Conservation (phyloP, 1,284 basidiomycete genomes). For the Ceratorhiza oryzae-sativae region DNA sequence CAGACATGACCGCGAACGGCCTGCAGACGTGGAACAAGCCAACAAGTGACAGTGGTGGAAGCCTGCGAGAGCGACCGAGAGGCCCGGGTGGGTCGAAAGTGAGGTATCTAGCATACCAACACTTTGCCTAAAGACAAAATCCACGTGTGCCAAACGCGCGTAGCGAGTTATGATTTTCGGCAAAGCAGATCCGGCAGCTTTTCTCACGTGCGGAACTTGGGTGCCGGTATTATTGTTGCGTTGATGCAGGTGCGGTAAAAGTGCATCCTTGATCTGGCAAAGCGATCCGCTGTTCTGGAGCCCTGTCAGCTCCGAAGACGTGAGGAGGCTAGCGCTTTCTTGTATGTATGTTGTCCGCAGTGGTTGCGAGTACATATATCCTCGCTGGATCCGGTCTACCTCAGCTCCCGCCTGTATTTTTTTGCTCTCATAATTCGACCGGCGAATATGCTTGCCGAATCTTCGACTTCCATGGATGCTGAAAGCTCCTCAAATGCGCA, state of each 20-base stretch:
- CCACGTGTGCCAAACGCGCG: constrained; percentile 31
- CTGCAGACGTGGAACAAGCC: not conserved
- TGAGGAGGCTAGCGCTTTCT: constrained; percentile 37
- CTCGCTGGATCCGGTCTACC: constrained; percentile 35
- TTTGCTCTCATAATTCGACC: constrained; percentile 30
- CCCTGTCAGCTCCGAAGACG: constrained; percentile 37
- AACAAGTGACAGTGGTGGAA: not conserved
- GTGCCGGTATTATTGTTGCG: constrained; percentile 27
- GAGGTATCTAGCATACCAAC: constrained; percentile 19
- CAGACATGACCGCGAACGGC: not conserved
- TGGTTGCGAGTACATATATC: constrained; percentile 39
- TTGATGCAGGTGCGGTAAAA: constrained; percentile 37
- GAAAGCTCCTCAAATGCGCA: constrained; percentile 31
- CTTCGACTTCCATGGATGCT: constrained; percentile 11
- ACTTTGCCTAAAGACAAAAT: constrained; percentile 22
- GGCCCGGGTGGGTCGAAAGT: constrained; percentile 11
- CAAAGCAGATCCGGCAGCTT: constrained; percentile 38
- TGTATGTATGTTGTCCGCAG: constrained; percentile 37
- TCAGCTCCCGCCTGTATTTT: constrained; percentile 36
- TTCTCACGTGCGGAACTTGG: constrained; percentile 38
- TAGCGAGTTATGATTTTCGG: constrained; percentile 32
- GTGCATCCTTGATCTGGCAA: constrained; percentile 38
- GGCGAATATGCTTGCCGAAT: constrained; percentile 16
- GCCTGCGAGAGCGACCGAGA: constrained; percentile 12
- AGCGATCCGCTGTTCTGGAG: constrained; percentile 17